Evolutionary conservation across 2,329 filamentous ascomycete species (phyloP), one percentile per base, ranked within the genome.

Genomic region (Arthrobotrys sphaeroides): DNA sequence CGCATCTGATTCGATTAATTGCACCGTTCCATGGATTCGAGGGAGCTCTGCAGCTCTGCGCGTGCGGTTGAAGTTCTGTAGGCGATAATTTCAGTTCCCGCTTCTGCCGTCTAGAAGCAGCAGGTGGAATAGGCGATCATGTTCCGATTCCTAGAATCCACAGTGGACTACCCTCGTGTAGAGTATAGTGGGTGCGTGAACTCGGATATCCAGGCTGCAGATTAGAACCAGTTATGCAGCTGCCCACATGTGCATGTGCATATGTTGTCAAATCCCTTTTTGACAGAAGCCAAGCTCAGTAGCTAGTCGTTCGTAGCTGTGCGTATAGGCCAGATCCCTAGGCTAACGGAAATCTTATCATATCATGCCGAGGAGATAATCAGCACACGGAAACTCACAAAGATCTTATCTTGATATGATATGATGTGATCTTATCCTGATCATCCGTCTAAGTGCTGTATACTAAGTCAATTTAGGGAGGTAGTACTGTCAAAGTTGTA

Each of bases 381-480:
- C 47, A 55, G 31, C 18, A 38, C 31, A 42, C 22, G 6, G 7
- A 16, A n/a, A 24, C 22, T 16, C 24, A 3, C 18, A 20, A 70
- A 42, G 66, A 70, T 70, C 66, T 70, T 53, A 70, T 70, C 66
- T 53, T 47, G 65, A 69, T 69, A 60, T 61, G 66, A 62, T 70
- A 59, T 60, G 65, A 68, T 60, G 53, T 62, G 66, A 53, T 62
- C 31, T 57, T 28, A 67, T 67, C 33, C 31, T 31, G 49, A 57
- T 42, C 16, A 13, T 45, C 33, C 53, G 16, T 12, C 55, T 12
- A 16, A 6, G 36, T 6, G 24, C 12, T 12, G 7, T 26, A 10
- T 26, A 18, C 66, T 61, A 70, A 43, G 61, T 42, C n/a, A 6
- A n/a, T 61, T 62, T 53, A 33, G 55, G 66, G 24, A 70, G 66